Percentiles rank a stretch among this genome's conserved stretches.
Conservation (phyloP, 1,284 basidiomycete genomes). For the Melampsora larici-populina region DNA sequence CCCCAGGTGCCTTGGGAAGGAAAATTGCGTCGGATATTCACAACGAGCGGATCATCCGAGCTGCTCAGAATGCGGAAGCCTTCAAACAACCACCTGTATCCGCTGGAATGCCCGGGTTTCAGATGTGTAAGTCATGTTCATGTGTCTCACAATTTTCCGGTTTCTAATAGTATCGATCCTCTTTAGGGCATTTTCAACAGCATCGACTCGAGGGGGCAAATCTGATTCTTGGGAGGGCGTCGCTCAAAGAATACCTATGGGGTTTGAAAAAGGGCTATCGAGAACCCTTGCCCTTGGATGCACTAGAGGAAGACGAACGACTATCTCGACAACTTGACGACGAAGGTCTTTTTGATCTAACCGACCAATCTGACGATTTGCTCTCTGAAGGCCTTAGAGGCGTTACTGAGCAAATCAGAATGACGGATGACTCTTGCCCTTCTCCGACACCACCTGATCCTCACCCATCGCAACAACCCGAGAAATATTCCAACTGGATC, state of each 20-base stretch:
- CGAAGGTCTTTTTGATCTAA: slow-evolving; percentile 20
- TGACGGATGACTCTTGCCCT: not conserved
- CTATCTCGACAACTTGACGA: slow-evolving; percentile 29
- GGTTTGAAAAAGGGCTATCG: slow-evolving; percentile 52
- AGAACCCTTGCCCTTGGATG: slow-evolving; percentile 47
- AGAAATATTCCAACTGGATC: not conserved
- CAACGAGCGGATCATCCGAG: slow-evolving; percentile 50
- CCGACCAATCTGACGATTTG: not conserved
- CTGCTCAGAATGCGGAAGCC: slow-evolving; percentile 48
- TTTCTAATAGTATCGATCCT: not conserved
- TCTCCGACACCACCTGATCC: not conserved
- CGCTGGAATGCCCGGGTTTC: slow-evolving; percentile 46
- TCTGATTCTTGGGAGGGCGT: slow-evolving; percentile 52
- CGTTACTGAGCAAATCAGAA: slow-evolving; percentile 9
- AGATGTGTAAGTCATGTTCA: slow-evolving; percentile 15
- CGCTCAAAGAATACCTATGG: slow-evolving; percentile 54
- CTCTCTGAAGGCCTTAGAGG: slow-evolving; percentile 23
- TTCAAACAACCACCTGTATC: slow-evolving; percentile 48
- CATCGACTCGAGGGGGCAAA: slow-evolving; percentile 52
- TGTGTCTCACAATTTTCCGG: not conserved
- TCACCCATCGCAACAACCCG: too few relatives aligned
- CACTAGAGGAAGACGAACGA: slow-evolving; percentile 47
- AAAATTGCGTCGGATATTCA: slow-evolving; percentile 51
- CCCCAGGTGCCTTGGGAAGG: slow-evolving; percentile 51
- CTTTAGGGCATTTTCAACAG: slow-evolving; percentile 46